Evolutionary conservation across 2,329 filamentous ascomycete species (phyloP).

Genomic region (Ascochyta rabiei): DNA sequence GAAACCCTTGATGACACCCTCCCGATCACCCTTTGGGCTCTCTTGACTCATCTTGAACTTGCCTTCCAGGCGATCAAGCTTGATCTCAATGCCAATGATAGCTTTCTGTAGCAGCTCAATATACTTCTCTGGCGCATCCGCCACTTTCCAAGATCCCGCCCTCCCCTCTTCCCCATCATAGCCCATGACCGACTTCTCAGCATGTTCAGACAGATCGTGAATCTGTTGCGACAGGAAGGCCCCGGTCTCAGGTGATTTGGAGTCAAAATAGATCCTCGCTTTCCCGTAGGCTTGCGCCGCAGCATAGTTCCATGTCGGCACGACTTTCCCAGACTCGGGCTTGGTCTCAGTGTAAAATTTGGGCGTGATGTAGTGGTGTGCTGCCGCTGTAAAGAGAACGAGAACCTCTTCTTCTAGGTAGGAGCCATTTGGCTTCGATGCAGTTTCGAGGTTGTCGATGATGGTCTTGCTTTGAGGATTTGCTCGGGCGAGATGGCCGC

Average conservation of each 20-base stretch:
- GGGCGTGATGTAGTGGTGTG: slow-evolving; percentile 70
- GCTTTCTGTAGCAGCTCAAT: slow-evolving; percentile 49
- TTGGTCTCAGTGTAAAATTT: slow-evolving; percentile 70
- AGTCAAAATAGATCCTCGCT: slow-evolving; percentile 61
- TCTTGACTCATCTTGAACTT: slow-evolving; percentile 41
- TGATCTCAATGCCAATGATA: slow-evolving; percentile 36
- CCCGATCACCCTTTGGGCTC: slow-evolving; percentile 29
- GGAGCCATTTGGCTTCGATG: slow-evolving; percentile 5
- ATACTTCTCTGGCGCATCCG: slow-evolving; percentile 63
- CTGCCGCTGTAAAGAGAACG: slow-evolving; percentile 64
- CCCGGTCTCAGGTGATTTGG: slow-evolving; percentile 53
- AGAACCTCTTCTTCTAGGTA: slow-evolving; percentile 61
- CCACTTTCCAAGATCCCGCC: slow-evolving; percentile 59
- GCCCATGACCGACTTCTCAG: slow-evolving; percentile 64
- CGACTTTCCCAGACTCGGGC: slow-evolving; percentile 67
- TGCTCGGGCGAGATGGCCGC: slow-evolving; percentile 66
- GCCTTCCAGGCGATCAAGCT: slow-evolving; percentile 29
- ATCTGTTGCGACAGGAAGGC: slow-evolving; percentile 61
- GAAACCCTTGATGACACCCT: slow-evolving; percentile 65
- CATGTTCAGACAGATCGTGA: slow-evolving; percentile 57
- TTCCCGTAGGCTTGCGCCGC: slow-evolving; percentile 68
- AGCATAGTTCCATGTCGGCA: slow-evolving; percentile 74
- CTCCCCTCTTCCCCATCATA: slow-evolving; percentile 49
- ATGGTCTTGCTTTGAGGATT: slow-evolving; percentile 70
- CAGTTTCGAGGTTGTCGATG: slow-evolving; percentile 56